Base-by-base conservation (phyloP, 805 yeast species). In the Starmerella stellata region DNA sequence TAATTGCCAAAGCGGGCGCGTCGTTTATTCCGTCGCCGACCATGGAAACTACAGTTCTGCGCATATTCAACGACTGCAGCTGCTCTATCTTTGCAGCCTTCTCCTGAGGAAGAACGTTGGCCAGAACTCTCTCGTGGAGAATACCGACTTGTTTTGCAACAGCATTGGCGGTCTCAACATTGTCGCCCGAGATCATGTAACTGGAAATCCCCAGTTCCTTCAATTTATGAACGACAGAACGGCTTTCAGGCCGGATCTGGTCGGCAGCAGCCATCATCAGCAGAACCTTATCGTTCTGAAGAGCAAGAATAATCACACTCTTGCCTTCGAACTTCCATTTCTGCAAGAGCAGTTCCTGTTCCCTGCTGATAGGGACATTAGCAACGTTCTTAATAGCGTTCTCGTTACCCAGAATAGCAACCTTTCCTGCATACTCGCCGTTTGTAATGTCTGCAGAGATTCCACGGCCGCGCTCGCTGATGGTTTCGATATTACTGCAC, bases 1-100 rank as follows among this genome's bases (percentile, higher is more conserved):
- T 81, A 1, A 69, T 61, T 3, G 82, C 69, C 37, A 79, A 59
- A 0, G 90, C 81, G 1, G 87, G 87, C 0, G 90, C 82, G 55
- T 79, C 90, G 53, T 78, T 79, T 25, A 78, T 72, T 17, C 90
- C 90, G 50, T 78, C 90, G 8, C 90, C 90, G 7, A 78, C 75
- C 85, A 78, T 77, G 0, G 81, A 83, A 3, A 74, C 75, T 18
- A 69, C 50, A 3, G 64, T 55, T 4, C 61, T 44, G 1, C 50
- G 44, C 14, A 48, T 46, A 16, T 42, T 39, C 14, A 25, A 15
- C 21, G 28, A 38, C 50, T 74, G 76, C 11, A 78, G 61, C 64
- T 68, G 62, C 44, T 64, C 61, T 29, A 78, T 60, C 50, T 70
- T 68, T 20, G 62, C 66, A 5, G 79, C 75, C 54, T 79, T 79